phyloP scores from a whole-genome alignment of 192 early-diverging fungal genomes.

The Backusella tarrabulga region DNA sequence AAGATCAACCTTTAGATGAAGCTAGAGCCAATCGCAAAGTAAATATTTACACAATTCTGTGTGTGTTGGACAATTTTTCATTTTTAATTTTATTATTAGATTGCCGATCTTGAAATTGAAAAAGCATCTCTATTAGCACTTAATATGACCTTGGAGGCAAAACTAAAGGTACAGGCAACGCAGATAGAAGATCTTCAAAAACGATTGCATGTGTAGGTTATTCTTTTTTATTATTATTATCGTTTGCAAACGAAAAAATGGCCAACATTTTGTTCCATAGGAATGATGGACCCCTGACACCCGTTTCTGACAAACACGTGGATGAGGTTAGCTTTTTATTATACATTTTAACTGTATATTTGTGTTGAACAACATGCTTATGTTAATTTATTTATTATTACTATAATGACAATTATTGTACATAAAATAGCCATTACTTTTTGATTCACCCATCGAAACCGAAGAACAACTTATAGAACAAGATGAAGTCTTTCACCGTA shows the following conservation, averaged over 20 bases:
- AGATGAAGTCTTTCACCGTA: constrained; percentile 16
- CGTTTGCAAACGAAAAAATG: not conserved
- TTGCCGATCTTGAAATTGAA: constrained; percentile 29
- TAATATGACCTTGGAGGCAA: constrained; percentile 20
- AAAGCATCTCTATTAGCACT: constrained; percentile 22
- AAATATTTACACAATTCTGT: not conserved
- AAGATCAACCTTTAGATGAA: constrained; percentile 14
- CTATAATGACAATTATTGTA: not conserved
- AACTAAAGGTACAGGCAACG: constrained; percentile 11
- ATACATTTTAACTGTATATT: not conserved
- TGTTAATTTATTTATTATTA: not conserved
- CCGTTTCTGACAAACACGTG: constrained; percentile 21
- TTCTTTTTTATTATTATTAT: not conserved
- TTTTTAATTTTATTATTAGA: constrained; percentile 14
- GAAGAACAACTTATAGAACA: constrained; percentile 12
- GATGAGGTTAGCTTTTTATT: constrained; percentile 14
- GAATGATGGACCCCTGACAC: constrained; percentile 29
- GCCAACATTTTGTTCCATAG: not conserved
- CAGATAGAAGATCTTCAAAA: constrained; percentile 17
- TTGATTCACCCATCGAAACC: not conserved
- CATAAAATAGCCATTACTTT: not conserved
- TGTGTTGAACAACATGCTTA: not conserved
- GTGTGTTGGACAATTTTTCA: not conserved
- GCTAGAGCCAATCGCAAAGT: constrained; percentile 25
- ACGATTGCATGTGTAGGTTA: constrained; percentile 9